Evolutionary conservation across 768 basidiomycete genomes (phyloP), one percentile per base, ranked within the genome.

Genomic region (Phanerochaete carnosa): DNA sequence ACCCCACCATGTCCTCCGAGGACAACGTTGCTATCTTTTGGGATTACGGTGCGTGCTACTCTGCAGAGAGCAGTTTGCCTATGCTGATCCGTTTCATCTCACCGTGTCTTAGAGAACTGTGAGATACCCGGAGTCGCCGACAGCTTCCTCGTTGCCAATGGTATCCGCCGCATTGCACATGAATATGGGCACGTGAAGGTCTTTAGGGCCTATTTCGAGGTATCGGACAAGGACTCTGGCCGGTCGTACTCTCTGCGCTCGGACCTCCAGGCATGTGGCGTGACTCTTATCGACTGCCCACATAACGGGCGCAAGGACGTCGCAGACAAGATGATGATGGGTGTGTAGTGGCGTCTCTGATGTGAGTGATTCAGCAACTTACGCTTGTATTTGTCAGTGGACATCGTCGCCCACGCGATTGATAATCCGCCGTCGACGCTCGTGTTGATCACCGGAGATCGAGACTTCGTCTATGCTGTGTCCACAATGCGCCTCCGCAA

Each of bases 381-480:
- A 72, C 69, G 68, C 62, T 68, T 66, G 70, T 53, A 19, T 19
- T 19, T 43, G 23, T 9, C 68, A 88, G 88, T 86, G 50, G 89
- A 90, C 66, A 84, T 90, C 78, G 72, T 90, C 59, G 76, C 82
- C 7, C 81, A 83, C 68, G 87, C 84, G n/a, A 80, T 86, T 66
- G 88, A 89, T 72, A 73, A 77, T 2, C 59, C 79, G 2, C 80
- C 81, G 59, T 67, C 80, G 28, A 87, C 86, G 16, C 72, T 88
- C 64, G 71, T 89, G 46, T 74, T 90, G 37, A 85, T 90, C 65
- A 80, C 87, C 0, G 85, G 83, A 19, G 87, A 90, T 70, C 78
- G 85, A 45, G 87, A 89, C 68, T 84, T 88, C 65, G 80, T 81
- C 7, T 89, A 89, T 66, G 82, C 82, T 25, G 69, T 87, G 46